Conservation (phyloP, 768 basidiomycete genomes). For the Auricularia heimuer region DNA sequence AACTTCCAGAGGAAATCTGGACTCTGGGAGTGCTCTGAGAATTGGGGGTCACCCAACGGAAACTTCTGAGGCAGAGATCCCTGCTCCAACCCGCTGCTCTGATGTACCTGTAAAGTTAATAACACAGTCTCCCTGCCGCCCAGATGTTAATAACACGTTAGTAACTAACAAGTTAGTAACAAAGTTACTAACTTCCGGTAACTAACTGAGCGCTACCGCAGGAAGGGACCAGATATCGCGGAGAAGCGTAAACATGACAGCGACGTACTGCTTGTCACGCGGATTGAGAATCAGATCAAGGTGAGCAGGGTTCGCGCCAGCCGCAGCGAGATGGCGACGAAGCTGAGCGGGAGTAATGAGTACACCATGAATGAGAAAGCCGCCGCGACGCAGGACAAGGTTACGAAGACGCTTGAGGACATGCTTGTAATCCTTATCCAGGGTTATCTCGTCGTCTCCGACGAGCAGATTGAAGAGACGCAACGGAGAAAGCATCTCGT, state of each 20-base stretch:
- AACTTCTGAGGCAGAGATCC: too few relatives aligned
- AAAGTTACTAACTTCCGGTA: too few relatives aligned
- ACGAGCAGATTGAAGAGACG: constrained; percentile 21
- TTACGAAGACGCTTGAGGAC: constrained; percentile 25
- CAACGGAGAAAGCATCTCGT: constrained; percentile 13
- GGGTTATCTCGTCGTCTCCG: constrained; percentile 26
- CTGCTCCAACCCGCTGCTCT: too few relatives aligned
- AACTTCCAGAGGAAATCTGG: too few relatives aligned
- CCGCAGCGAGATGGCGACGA: constrained; percentile 14
- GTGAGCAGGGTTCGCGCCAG: constrained; percentile 5
- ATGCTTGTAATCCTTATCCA: constrained; percentile 28
- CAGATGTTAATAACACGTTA: too few relatives aligned
- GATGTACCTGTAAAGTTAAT: too few relatives aligned
- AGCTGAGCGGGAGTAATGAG: constrained; percentile 18
- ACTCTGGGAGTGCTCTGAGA: too few relatives aligned
- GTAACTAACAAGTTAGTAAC: too few relatives aligned
- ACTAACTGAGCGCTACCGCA: too few relatives aligned
- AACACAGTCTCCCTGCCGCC: too few relatives aligned
- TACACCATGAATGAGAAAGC: constrained; percentile 16
- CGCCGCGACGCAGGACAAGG: constrained; percentile 17
- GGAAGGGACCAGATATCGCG: constrained; percentile 20
- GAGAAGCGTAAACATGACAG: constrained; percentile 18
- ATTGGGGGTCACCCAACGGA: too few relatives aligned
- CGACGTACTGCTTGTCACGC: constrained; percentile 25
- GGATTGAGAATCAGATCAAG: constrained; percentile 19